Base-by-base conservation (phyloP, 1,284 basidiomycete genomes). In the Cryptococcus hybrid region DNA sequence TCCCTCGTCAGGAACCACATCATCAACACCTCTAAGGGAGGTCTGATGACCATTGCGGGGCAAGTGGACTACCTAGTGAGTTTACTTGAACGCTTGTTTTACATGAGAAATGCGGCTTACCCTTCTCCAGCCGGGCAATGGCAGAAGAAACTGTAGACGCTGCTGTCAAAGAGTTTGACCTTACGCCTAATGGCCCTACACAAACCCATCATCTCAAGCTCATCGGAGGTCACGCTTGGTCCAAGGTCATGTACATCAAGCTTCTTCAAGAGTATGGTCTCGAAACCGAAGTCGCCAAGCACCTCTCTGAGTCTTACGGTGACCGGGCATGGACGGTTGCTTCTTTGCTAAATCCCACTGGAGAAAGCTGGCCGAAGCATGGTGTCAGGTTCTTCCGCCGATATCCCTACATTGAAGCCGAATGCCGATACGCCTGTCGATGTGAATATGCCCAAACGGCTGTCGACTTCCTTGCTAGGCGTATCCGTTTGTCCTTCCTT, bases 251-350 rank as follows among this genome's bases (percentile, higher is more conserved):
- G 92, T 98, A 95, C 78, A 95, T 98, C 79, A 90, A 91, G 62
- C 82, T 99, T 57, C 89, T 95, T 68, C 95, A 99, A 80, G 84
- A 88, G 86, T 92, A 88, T 76, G 92, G 93, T 56, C 79, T 96
- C 37, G 89, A 93, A 66, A 89, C 90, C 2, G 92, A 95, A 35
- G 90, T 98, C 13, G 95, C 95, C 9, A 88, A 88, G 72, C 92
- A 98, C 73, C 83, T 99, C 3, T 86, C 93, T n/a, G 86, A 90
- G 58, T 71, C 70, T 46, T 98, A 98, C 73, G 95, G 95, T 51
- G 94, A 97, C 78, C 88, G 93, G 54, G 93, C 95, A 0, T 98
- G 93, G 93, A 89, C 89, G 3, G 92, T 98, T 0, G 91, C 89
- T 68, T 84, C 86, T 2, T 84, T 94, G 87, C 90, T 5, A 82